Percentiles rank a stretch among this genome's conserved stretches.
phyloP scores from a whole-genome alignment of 352 stramenopile genomes.

The Globisporangium cederbergense region DNA sequence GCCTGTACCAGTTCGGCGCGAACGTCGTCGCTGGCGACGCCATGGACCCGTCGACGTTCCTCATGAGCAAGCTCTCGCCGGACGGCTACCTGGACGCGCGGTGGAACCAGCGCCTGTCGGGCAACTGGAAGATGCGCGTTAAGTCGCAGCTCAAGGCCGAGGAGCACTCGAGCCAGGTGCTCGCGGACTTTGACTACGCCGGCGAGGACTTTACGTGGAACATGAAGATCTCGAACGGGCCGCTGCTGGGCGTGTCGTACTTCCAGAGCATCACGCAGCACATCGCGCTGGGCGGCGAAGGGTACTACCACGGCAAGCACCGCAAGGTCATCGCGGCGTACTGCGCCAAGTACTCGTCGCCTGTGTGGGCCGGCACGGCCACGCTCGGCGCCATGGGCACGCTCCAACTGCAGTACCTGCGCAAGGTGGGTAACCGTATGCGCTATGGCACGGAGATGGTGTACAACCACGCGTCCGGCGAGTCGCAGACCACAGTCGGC shows the following conservation, averaged over 20 bases:
- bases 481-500: slow-evolving; percentile 78
- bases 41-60: slow-evolving; percentile 78
- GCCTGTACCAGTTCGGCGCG: slow-evolving; percentile 85
- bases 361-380: slow-evolving; percentile 64
- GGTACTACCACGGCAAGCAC: slow-evolving; percentile 89
- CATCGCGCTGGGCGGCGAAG: slow-evolving; percentile 74
- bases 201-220: slow-evolving; percentile 87
- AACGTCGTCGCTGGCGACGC: slow-evolving; percentile 75
- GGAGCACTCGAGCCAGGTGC: slow-evolving; percentile 71
- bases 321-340: slow-evolving; percentile 84
- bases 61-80: slow-evolving; percentile 85
- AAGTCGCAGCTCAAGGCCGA: slow-evolving; percentile 84
- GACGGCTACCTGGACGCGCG: slow-evolving; percentile 82
- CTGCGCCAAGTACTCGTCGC: slow-evolving; percentile 75
- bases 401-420: slow-evolving; percentile 83
- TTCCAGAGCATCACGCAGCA: slow-evolving; percentile 84
- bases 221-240: slow-evolving; percentile 88
- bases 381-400: slow-evolving; percentile 80
- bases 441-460: slow-evolving; percentile 82
- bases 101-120: slow-evolving; percentile 77
- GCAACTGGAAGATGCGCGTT: slow-evolving; percentile 80
- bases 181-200: slow-evolving; percentile 80
- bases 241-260: slow-evolving; percentile 82
- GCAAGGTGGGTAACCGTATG: slow-evolving; percentile 80
- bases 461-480: slow-evolving; percentile 82